Evolutionary conservation across 2,329 filamentous ascomycete genomes (phyloP), one percentile per base, ranked within the genome.

Genomic region (Aureobasidium lini): DNA sequence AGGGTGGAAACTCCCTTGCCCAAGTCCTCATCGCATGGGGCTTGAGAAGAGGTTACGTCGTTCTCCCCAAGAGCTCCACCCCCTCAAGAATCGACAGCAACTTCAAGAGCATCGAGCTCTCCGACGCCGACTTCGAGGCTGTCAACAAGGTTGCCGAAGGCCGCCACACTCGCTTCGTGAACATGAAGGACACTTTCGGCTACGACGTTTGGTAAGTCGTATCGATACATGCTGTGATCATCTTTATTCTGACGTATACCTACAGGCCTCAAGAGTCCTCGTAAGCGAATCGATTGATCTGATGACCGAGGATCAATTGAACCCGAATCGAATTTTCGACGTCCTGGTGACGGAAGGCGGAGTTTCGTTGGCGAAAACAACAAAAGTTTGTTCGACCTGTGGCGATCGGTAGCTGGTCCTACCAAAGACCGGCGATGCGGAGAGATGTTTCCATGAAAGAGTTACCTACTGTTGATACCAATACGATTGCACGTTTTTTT

Each of bases 121-220:
- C 66, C 64, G 71, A 77, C 60, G 74, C 73, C 64, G 75, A 86
- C 64, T 81, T 85, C 66, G 75, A 78, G 62, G 83, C 79, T 13
- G 78, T 88, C 57, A 81, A 87, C 72, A 71, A 77, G 62, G 85
- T 89, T 7, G 85, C 86, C 1, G 78, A 82, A 69, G 83, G 84
- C 37, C 79, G 86, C 54, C 84, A 88, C 71, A 82, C 81, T 29
- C 82, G 87, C 39, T 90, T 90, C 68, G 87, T 90, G 61, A 89
- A 90, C 76, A 90, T 90, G 87, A 90, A 88, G 79, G 86, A 89
- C 64, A 88, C 85, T 1, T 90, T 90, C 71, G 87, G 87, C 6
- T 88, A 87, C 70, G 79, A 90, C 66, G 81, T 89, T 52, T 76
- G 75, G 75, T 56, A 46, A 56, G 52, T 56, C 16, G 39, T 10